Base-by-base conservation (phyloP, 331 rosid species). In the Quercus tomentella region DNA sequence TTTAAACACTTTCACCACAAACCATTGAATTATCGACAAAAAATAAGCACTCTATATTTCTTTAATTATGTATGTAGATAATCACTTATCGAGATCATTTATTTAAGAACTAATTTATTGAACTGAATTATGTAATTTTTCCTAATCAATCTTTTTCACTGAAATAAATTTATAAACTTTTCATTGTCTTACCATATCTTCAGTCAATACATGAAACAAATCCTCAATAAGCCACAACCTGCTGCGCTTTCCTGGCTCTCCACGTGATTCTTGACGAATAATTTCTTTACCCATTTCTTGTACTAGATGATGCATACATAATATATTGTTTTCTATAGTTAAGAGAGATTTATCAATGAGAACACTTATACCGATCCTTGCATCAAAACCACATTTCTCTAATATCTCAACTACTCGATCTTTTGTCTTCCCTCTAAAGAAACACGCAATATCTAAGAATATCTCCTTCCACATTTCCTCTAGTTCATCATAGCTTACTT, bases 321-420 rank as follows among this genome's bases (percentile, higher is more conserved):
- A 45, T 23, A 45, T 15, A 30, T 65, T 52, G 8, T 49, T 5
- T 31, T 65, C 23, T 45, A 71, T 12, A 33, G 23, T 56, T 49
- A 83, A 73, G 43, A 86, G 75, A 43, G 81, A 86, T 70, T 77
- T 83, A 35, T 86, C 87, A n/a, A 49, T 12, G 72, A 83, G 80
- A 70, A 70, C 81, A 20, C 70, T 56, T 6, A 76, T 73, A 12
- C 82, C 66, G 5, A 3, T 18, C 7, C 56, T 76, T 0, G 80
- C 31, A 62, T 41, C 28, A 8, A 73, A 76, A n/a, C 84, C 89
- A 76, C 89, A 77, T 16, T 22, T 77, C 56, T 65, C 51, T 23
- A 82, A 61, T 35, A 79, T 73, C 31, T 80, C 33, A n/a, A 30
- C 20, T 2, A 74, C 89, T 51, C 26, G 30, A 62, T 66, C 57